Percentiles rank a stretch among this genome's conserved stretches.
phyloP scores from a whole-genome alignment of 2,329 filamentous ascomycete genomes.

The Myotisia sp. region DNA sequence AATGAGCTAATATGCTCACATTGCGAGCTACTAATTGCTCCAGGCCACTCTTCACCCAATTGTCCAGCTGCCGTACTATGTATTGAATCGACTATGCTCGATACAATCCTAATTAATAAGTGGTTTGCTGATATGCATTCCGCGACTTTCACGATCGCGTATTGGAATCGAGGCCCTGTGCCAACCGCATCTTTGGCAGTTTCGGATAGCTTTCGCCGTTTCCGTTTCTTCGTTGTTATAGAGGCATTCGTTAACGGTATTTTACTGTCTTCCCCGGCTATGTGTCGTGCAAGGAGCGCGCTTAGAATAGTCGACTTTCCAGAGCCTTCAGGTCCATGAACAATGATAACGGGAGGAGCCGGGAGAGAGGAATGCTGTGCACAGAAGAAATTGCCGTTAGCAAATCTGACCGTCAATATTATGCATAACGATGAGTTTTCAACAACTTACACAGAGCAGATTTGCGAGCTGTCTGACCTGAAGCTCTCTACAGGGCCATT shows the following conservation, averaged over 20 bases:
- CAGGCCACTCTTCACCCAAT: constrained; percentile 19
- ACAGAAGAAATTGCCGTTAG: not conserved
- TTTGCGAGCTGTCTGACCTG: constrained; percentile 29
- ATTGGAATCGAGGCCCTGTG: constrained; percentile 14
- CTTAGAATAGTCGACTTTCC: constrained; percentile 65
- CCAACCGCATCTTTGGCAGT: not conserved
- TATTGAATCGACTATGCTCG: constrained; percentile 25
- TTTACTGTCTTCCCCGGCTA: constrained; percentile 10
- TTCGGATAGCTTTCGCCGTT: not conserved
- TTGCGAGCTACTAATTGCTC: constrained; percentile 39
- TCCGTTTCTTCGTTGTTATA: constrained; percentile 1
- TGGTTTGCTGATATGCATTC: constrained; percentile 35
- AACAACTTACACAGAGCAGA: constrained; percentile 26
- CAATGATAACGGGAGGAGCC: constrained; percentile 57
- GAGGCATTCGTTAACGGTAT: not conserved
- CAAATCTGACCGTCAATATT: constrained; percentile 1
- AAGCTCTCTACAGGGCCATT: constrained; percentile 32
- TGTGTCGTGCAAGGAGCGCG: constrained; percentile 48
- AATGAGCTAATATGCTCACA: constrained; percentile 74
- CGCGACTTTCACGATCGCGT: constrained; percentile 29
- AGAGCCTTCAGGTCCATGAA: constrained; percentile 75
- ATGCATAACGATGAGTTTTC: not conserved
- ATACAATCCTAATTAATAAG: constrained; percentile 33
- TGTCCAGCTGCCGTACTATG: constrained; percentile 8
- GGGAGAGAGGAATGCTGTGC: constrained; percentile 37